Evolutionary conservation across 768 basidiomycete species (phyloP), one percentile per base, ranked within the genome.

Genomic region (Pholiota microspora): DNA sequence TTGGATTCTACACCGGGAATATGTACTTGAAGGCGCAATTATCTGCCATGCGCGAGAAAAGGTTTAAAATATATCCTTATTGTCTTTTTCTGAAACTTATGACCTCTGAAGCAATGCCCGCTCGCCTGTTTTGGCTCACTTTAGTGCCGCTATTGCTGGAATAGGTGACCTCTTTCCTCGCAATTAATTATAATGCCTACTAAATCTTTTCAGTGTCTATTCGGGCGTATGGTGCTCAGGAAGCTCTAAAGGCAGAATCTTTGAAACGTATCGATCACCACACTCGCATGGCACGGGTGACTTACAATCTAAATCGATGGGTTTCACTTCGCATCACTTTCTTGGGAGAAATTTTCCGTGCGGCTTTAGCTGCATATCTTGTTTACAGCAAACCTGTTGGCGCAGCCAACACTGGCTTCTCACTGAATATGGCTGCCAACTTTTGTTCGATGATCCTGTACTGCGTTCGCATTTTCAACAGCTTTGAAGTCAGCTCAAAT

Each of bases 161-260:
- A 59, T 85, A 32, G 69, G 76, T 77, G 69, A 51, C 71, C 21
- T 54, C 3, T 15, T 9, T 42, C 36, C 25, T 23, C 15, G 18
- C 29, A 42, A 23, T 42, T 16, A 28, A 27, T 31, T 25, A n/a
- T 18, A 4, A 40, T 15, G 45, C 4, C 16, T 12, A 34, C 16
- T 8, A 5, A 29, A 3, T 38, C 45, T 8, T 29, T 28, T 10
- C 48, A 78, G 78, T 69, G 18, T 78, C 84, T 5, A 82, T 89
- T 53, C 75, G 86, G 23, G 87, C 87, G 0, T 89, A 84, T 63
- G 81, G 81, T 3, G 83, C 81, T 4, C 78, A 87, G 67, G 65
- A 73, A 24, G 59, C 67, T 5, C 84, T 78, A 70, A 77, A 63
- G 58, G 53, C 55, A 45, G 73, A 80, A 55, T 77, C 81, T 6